Conservation (phyloP, 2,329 filamentous ascomycete genomes). For the Emydomyces testavorans region DNA sequence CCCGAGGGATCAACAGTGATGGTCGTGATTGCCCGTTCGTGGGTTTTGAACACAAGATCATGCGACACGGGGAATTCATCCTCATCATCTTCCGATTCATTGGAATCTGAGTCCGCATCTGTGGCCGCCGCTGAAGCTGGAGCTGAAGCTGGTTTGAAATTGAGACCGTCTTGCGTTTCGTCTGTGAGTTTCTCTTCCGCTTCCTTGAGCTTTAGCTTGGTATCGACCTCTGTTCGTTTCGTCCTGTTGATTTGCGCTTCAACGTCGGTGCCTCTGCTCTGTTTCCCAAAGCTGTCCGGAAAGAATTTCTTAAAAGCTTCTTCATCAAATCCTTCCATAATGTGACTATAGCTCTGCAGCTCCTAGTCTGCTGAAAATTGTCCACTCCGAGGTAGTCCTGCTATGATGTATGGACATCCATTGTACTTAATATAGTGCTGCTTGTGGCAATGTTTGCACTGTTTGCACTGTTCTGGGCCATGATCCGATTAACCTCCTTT, state of each 20-base stretch:
- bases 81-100: conserved; percentile 56
- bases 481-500: too few relatives aligned
- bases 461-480: conserved; percentile 19
- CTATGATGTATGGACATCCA: too few relatives aligned
- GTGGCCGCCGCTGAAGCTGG: conserved; percentile 30
- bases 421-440: too few relatives aligned
- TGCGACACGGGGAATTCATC: conserved; percentile 90
- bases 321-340: conserved; percentile 37
- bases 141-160: conserved; percentile 14
- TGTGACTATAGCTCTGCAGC: not conserved
- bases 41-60: conserved; percentile 83
- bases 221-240: conserved; percentile 42
- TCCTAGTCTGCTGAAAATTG: not conserved
- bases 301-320: conserved; percentile 49
- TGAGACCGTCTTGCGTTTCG: conserved; percentile 21
- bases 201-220: conserved; percentile 13
- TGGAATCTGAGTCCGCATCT: conserved; percentile 43
- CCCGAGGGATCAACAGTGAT: conserved; percentile 76
- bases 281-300: conserved; percentile 76
- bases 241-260: conserved; percentile 70
- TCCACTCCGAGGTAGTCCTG: too few relatives aligned
- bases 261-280: conserved; percentile 59
- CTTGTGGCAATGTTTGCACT: conserved; percentile 11
- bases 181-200: conserved; percentile 18
- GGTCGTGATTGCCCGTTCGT: conserved; percentile 75